These are phyloP conservation scores for Marasmius sp. DNA, from an alignment of 1,284 basidiomycete species.

Conservation along the genomic window DNA sequence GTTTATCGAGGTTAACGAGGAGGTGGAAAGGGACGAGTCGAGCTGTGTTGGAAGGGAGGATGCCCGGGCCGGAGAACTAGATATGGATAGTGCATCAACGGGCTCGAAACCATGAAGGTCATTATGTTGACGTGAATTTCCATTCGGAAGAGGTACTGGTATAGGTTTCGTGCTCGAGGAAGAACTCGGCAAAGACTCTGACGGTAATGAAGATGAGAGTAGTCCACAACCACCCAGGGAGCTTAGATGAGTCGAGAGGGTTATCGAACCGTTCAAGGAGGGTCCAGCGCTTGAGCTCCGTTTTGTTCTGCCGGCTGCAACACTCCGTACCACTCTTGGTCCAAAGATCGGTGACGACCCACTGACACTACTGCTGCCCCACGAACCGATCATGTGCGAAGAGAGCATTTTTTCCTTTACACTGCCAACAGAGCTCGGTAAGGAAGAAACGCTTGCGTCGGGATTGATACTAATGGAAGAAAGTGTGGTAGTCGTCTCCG, in stretches of 20 bases:
- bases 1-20: background rate
- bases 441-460: constrained; percentile 44
- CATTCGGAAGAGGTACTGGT: background rate
- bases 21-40: background rate
- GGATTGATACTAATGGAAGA: constrained; percentile 14
- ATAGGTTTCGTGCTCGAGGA: background rate
- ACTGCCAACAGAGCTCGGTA: constrained; percentile 30
- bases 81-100: background rate
- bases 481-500: constrained; percentile 37
- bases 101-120: background rate
- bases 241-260: background rate
- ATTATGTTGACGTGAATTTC: background rate
- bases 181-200: background rate
- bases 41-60: background rate
- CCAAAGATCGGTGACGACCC: constrained; percentile 24
- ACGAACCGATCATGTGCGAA: constrained; percentile 9
- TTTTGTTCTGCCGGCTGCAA: constrained; percentile 45
- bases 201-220: background rate
- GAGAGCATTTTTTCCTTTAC: constrained; percentile 13
- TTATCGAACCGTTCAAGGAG: constrained; percentile 2
- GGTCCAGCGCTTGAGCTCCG: constrained; percentile 28
- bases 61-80: background rate
- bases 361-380: constrained; percentile 11
- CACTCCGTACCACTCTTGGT: constrained; percentile 57
- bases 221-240: background rate